Conservation (phyloP, 176 grass and related monocot species). For the Musa troglodytarum region DNA sequence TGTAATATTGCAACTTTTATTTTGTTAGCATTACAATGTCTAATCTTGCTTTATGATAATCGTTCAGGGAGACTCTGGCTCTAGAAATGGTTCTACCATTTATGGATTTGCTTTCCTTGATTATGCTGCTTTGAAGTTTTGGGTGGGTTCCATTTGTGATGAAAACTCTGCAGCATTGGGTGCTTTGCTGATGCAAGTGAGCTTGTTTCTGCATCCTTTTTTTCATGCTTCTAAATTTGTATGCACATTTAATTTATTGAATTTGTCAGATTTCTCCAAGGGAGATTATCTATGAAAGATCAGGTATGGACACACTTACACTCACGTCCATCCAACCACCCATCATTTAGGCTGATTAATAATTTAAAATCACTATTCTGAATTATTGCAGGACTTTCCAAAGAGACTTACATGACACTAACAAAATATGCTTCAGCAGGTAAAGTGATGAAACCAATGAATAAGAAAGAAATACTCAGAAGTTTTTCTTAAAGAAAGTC, state of each 20-base stretch:
- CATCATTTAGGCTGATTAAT: slow-evolving; percentile 14
- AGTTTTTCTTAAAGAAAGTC: background rate
- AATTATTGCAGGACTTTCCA: slow-evolving; percentile 66
- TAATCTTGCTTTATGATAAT: background rate
- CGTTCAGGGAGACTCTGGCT: slow-evolving; percentile 18
- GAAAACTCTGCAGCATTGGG: slow-evolving; percentile 82
- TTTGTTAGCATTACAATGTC: background rate
- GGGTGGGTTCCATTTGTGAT: slow-evolving; percentile 74
- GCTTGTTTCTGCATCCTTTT: slow-evolving; percentile 16
- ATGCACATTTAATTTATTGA: slow-evolving; percentile 16
- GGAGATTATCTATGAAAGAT: slow-evolving; percentile 82
- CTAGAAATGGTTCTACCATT: slow-evolving; percentile 19
- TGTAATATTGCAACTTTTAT: background rate
- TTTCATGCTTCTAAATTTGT: slow-evolving; percentile 12
- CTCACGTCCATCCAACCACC: background rate
- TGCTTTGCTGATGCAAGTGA: slow-evolving; percentile 87
- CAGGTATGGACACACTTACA: slow-evolving; percentile 47
- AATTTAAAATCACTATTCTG: slow-evolving; percentile 3
- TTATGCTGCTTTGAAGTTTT: slow-evolving; percentile 73
- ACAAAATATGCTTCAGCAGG: slow-evolving; percentile 84
- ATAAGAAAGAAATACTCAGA: background rate
- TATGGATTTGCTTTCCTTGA: slow-evolving; percentile 98
- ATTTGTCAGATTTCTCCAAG: slow-evolving; percentile 73
- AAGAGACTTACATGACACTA: slow-evolving; percentile 52
- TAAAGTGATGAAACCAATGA: slow-evolving; percentile 8